Conservation (phyloP, 2,329 filamentous ascomycete species). For the Hawksworthiomyces lignivorus region DNA sequence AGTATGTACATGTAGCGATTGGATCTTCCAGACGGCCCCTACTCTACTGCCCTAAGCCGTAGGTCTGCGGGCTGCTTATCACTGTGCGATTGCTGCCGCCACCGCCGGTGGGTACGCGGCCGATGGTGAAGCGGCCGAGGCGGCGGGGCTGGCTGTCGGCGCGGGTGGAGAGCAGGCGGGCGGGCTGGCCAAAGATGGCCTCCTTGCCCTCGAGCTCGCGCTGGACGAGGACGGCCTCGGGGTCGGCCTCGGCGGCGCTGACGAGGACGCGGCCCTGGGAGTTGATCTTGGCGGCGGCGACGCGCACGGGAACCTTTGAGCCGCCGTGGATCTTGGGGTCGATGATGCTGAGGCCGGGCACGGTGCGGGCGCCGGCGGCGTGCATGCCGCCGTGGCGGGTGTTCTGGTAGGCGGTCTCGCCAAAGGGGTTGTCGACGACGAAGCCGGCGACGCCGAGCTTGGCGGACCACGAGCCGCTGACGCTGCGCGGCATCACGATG, state of each 20-base stretch:
- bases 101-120: too few species aligned
- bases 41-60: constrained; percentile 26
- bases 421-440: constrained; percentile 34
- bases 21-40: too few species aligned
- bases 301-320: constrained; percentile 45
- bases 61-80: constrained; percentile 29
- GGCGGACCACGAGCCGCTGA: constrained; percentile 21
- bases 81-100: constrained; percentile 7
- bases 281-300: constrained; percentile 36
- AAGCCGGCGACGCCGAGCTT: constrained; percentile 51
- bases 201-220: constrained; percentile 35
- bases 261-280: constrained; percentile 43
- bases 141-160: constrained; percentile 14
- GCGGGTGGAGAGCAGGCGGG: constrained; percentile 15
- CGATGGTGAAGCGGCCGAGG: background rate
- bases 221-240: constrained; percentile 34
- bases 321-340: constrained; percentile 44
- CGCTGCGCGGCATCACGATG: constrained; percentile 37
- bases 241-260: constrained; percentile 30
- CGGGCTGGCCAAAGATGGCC: constrained; percentile 24
- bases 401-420: constrained; percentile 35
- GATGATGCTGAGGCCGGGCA: constrained; percentile 30
- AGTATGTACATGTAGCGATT: too few species aligned
- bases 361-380: constrained; percentile 10
- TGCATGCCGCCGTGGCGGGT: background rate